Conservation (phyloP, 2,329 filamentous ascomycete species). For the Huntiella savannae region DNA sequence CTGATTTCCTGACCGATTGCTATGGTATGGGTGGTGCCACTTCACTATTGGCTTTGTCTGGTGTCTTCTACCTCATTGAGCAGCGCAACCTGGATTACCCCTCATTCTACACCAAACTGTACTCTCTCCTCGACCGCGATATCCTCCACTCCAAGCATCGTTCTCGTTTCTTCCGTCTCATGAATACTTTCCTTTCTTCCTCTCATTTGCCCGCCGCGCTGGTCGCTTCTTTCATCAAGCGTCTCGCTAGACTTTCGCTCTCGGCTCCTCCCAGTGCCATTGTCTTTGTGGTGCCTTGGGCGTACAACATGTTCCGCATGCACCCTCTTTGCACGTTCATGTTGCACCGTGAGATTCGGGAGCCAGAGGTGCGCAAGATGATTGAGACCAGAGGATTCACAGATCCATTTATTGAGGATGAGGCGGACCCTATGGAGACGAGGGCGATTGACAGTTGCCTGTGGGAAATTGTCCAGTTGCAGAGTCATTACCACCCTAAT, state of each 20-base stretch:
- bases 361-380: conserved; percentile 34
- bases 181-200: conserved; percentile 78
- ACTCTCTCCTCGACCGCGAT: conserved; percentile 71
- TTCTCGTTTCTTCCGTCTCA: conserved; percentile 76
- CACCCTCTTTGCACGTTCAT: conserved; percentile 91
- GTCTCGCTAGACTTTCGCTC: conserved; percentile 68
- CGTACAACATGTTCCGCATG: conserved; percentile 81
- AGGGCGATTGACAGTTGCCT: conserved; percentile 77
- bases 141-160: conserved; percentile 88
- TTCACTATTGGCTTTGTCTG: conserved; percentile 73
- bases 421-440: conserved; percentile 70
- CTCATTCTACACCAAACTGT: conserved; percentile 81
- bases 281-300: conserved; percentile 75
- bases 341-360: conserved; percentile 60
- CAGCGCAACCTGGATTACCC: conserved; percentile 92
- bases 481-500: conserved; percentile 91
- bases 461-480: conserved; percentile 85
- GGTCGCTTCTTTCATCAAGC: conserved; percentile 91
- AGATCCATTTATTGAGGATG: conserved; percentile 61
- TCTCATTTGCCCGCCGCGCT: conserved; percentile 81
- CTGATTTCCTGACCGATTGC: conserved; percentile 92
- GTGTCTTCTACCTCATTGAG: conserved; percentile 86
- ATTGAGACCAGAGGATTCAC: conserved; percentile 39
- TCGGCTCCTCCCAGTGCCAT: conserved; percentile 77
- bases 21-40: conserved; percentile 75